Evolutionary conservation across 176 grass and related monocot species (phyloP).

Genomic region (Carex myosuroides): DNA sequence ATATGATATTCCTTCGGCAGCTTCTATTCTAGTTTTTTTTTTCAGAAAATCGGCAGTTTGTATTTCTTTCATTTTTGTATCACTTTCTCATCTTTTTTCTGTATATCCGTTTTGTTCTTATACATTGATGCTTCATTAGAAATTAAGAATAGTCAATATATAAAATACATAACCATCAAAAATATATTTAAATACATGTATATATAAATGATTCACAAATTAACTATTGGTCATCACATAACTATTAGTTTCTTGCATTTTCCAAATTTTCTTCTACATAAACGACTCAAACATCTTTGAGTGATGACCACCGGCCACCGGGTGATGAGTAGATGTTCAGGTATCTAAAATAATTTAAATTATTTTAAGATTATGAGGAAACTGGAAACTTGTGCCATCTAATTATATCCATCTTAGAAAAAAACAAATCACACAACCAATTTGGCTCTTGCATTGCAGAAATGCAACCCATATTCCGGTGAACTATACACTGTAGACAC

Average conservation of each 20-base stretch:
- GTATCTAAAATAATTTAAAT: neutral
- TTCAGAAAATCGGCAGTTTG: neutral
- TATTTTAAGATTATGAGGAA: neutral
- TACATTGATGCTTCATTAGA: neutral
- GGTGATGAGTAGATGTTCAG: neutral
- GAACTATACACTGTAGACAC: constrained; percentile 48
- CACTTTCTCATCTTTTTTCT: no score
- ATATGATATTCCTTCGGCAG: neutral
- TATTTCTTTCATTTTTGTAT: neutral
- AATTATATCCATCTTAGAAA: neutral
- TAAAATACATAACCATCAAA: neutral
- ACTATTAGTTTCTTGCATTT: neutral
- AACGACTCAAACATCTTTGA: neutral
- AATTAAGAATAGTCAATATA: neutral
- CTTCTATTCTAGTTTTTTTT: neutral
- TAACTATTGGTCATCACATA: neutral
- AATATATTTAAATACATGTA: neutral
- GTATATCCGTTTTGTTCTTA: no score
- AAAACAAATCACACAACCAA: neutral
- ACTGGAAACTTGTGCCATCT: neutral
- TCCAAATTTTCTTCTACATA: neutral
- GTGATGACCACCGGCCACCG: neutral
- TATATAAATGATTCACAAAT: neutral
- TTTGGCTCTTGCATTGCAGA: constrained; percentile 25
- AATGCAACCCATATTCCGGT: constrained; percentile 71